These are phyloP conservation scores for Diversispora eburnea DNA, from an alignment of 192 early-diverging fungal genomes.

Conservation along the genomic window DNA sequence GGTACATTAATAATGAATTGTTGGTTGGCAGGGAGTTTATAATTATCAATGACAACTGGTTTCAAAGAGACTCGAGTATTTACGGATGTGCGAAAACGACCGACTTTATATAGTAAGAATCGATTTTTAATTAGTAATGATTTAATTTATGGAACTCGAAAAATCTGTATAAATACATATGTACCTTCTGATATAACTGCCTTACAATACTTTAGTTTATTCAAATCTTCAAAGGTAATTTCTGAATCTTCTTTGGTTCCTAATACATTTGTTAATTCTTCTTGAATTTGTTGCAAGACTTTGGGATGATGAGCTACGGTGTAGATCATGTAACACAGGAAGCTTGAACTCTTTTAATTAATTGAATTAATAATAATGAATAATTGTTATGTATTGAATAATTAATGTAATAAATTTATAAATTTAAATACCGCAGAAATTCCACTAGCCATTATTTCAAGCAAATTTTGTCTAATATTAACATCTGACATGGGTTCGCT, in stretches of 20 bases:
- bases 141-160: background rate
- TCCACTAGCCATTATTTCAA: background rate
- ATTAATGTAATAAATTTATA: background rate
- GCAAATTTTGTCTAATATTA: background rate
- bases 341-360: background rate
- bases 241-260: background rate
- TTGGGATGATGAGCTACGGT: background rate
- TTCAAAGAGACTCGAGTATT: background rate
- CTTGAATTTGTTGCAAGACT: background rate
- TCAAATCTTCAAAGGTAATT: background rate
- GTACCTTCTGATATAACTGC: conserved; percentile 18
- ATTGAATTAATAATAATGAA: background rate
- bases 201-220: conserved; percentile 11
- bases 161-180: background rate
- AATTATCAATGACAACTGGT: background rate
- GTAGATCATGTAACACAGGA: background rate
- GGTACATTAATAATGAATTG: conserved; percentile 3
- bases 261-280: conserved; percentile 2
- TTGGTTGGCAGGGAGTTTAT: background rate
- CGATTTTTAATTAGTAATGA: background rate
- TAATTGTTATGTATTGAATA: background rate
- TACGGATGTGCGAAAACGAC: background rate
- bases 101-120: background rate
- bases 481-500: background rate
- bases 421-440: background rate